Percentiles rank a stretch among this genome's conserved stretches.
These are phyloP conservation scores for Alloteropsis angusta DNA, from an alignment of 202 grass and related monocot genomes.

Conservation along the genomic window DNA sequence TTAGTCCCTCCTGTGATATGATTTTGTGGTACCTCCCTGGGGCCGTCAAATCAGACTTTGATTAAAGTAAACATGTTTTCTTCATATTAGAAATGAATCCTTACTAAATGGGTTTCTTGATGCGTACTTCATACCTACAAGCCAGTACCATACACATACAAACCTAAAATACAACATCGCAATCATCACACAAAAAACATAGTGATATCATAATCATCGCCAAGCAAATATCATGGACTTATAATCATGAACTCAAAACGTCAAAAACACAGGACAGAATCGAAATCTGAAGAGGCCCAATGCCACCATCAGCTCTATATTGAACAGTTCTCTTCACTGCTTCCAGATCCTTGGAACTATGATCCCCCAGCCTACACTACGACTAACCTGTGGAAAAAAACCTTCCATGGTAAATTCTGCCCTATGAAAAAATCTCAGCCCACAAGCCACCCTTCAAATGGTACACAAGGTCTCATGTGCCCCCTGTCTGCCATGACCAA, in stretches of 20 bases:
- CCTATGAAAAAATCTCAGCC: neutral
- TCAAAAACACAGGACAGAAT: neutral
- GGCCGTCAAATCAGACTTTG: neutral
- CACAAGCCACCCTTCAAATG: neutral
- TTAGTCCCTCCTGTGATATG: neutral
- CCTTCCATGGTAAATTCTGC: neutral
- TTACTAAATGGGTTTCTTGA: neutral
- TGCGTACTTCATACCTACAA: neutral
- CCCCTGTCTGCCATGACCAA: neutral
- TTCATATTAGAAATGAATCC: neutral
- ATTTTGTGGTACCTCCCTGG: neutral
- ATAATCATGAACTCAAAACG: neutral
- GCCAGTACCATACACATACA: too few species aligned
- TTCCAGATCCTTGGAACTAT: constrained; percentile 3
- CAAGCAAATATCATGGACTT: neutral
- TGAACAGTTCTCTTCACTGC: neutral
- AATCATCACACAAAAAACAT: neutral
- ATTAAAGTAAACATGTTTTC: neutral
- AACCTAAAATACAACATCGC: neutral
- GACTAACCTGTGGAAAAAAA: neutral
- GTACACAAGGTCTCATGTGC: neutral
- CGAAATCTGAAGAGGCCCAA: neutral
- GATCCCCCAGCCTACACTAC: neutral
- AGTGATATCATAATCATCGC: neutral
- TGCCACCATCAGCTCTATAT: too few species aligned